A percentile compares a stretch with the other conserved stretches of the same genome.
phyloP scores from a whole-genome alignment of 257 asterid genomes.

The Solanum clarkiae region DNA sequence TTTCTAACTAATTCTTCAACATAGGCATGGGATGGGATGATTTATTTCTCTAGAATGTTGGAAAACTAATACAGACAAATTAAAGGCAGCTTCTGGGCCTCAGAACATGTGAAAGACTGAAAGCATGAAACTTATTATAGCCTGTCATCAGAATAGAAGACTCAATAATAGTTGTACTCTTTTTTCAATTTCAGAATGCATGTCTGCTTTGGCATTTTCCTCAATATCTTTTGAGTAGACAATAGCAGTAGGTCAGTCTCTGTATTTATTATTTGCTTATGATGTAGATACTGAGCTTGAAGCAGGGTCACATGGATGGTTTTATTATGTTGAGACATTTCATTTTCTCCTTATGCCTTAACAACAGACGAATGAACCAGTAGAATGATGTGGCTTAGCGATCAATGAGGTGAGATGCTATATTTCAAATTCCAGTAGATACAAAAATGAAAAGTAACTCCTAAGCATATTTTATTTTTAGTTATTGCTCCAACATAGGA shows the following conservation, averaged over 20 bases:
- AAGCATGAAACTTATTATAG: background rate
- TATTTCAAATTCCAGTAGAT: background rate
- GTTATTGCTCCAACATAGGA: background rate
- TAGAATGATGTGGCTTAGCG: background rate
- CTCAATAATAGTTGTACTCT: background rate
- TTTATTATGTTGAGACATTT: slow-evolving; percentile 5
- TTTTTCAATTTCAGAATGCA: background rate
- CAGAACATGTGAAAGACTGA: slow-evolving; percentile 12
- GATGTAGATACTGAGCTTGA: background rate
- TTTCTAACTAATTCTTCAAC: background rate
- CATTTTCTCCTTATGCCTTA: background rate
- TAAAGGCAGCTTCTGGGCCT: slow-evolving; percentile 3
- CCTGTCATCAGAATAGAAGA: background rate
- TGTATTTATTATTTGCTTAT: background rate
- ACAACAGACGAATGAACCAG: background rate
- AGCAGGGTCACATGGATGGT: slow-evolving; percentile 21
- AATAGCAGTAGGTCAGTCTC: background rate
- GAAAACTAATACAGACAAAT: background rate
- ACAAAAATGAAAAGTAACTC: too few relatives aligned
- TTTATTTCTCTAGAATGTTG: background rate
- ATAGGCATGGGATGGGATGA: background rate
- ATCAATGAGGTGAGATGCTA: background rate
- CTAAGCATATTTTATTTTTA: background rate
- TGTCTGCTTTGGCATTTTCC: slow-evolving; percentile 3
- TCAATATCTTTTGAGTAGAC: background rate